Conservation (phyloP, 2,329 filamentous ascomycete genomes). For the Fusarium brachygibbosum region DNA sequence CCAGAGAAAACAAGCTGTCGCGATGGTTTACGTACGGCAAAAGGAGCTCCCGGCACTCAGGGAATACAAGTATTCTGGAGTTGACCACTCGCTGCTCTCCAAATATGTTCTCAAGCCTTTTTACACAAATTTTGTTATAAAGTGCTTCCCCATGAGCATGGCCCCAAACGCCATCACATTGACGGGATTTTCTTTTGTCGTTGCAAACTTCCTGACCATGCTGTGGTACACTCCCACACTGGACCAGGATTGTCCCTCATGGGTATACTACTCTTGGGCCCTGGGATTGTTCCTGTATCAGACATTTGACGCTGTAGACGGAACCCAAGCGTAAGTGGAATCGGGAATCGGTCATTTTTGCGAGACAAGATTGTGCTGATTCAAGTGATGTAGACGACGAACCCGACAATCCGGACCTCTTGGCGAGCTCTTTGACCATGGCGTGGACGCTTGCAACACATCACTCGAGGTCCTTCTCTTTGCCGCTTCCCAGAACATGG, state of each 20-base stretch:
- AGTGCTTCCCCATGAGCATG: conserved; percentile 96
- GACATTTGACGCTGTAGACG: conserved; percentile 98
- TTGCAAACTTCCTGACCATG: conserved; percentile 89
- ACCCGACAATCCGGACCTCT: conserved; percentile 93
- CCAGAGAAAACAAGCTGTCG: conserved; percentile 41
- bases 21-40: conserved; percentile 96
- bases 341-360: background rate
- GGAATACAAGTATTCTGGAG: conserved; percentile 94
- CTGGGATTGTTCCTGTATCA: conserved; percentile 94
- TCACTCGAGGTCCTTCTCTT: conserved; percentile 94
- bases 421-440: conserved; percentile 97
- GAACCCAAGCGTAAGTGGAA: conserved; percentile 84
- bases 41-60: conserved; percentile 88
- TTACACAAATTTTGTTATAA: conserved; percentile 94
- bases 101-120: conserved; percentile 97
- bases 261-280: conserved; percentile 96
- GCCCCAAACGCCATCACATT: conserved; percentile 90
- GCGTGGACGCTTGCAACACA: conserved; percentile 96
- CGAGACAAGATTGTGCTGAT: conserved; percentile 17
- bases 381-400: conserved; percentile 73
- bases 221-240: conserved; percentile 97
- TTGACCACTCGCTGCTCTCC: conserved; percentile 91
- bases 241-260: conserved; percentile 91
- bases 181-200: conserved; percentile 89
- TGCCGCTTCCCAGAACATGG: conserved; percentile 91